phyloP scores from a whole-genome alignment of 2,329 filamentous ascomycete genomes.

The Westerdykella aurantiaca region DNA sequence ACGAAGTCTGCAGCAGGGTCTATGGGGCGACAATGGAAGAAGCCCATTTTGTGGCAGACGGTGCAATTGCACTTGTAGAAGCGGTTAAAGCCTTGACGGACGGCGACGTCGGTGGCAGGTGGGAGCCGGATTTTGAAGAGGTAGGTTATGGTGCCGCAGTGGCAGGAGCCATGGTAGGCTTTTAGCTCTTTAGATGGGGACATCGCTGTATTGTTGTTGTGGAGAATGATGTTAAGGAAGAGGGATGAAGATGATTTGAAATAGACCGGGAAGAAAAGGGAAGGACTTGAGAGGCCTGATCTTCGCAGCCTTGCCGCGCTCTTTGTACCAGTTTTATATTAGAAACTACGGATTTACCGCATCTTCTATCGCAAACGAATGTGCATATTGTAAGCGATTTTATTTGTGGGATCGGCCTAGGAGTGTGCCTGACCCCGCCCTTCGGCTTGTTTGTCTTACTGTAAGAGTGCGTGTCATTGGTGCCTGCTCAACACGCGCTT shows the following conservation, averaged over 20 bases:
- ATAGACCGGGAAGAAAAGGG: neutral
- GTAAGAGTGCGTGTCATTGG: no score
- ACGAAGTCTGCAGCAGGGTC: conserved; percentile 41
- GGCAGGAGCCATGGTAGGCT: conserved; percentile 41
- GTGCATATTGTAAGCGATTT: neutral
- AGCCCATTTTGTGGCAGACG: conserved; percentile 46
- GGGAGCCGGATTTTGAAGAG: conserved; percentile 43
- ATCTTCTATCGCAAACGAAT: no score
- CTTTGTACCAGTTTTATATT: no score
- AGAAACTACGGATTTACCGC: no score
- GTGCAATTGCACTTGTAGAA: conserved; percentile 47
- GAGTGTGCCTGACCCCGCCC: no score
- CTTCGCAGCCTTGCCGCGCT: no score
- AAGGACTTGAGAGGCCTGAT: no score
- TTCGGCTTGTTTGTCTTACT: no score
- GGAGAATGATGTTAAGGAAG: neutral
- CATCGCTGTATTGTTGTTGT: conserved; percentile 9
- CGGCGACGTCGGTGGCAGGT: conserved; percentile 11
- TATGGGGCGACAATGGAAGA: conserved; percentile 43
- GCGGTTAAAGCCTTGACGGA: conserved; percentile 8
- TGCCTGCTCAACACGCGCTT: no score
- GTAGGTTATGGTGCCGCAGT: conserved; percentile 44
- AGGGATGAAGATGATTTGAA: neutral
- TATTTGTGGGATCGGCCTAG: no score
- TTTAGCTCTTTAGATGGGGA: conserved; percentile 9